Base-by-base conservation (phyloP, 2,329 filamentous ascomycete species). In the Mycocentrospora acerina region DNA sequence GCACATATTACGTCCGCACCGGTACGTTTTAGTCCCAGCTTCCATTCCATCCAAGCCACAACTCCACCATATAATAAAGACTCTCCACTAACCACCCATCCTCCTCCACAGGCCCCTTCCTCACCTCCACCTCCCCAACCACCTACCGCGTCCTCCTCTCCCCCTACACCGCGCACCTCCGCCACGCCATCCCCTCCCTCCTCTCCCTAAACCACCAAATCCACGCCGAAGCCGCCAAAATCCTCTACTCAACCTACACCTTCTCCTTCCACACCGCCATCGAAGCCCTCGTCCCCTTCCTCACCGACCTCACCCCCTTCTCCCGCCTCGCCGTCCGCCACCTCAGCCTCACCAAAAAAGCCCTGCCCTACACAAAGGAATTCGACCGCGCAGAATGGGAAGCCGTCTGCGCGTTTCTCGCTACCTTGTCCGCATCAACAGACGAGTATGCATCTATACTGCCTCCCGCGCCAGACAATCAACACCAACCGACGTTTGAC, bases 191-290 rank as follows among this genome's bases (percentile, higher is more conserved):
- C 12, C 55, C 60, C 17, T 56, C 50, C 0, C 53, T 66, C 7
- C 55, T 64, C 15, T 28, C 45, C 7, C 40, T 63, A 9, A 56
- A 52, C 32, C 60, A 53, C 3, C 58, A 66, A 38, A 59, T 82
- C 34, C 70, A 82, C 57, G 66, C 71, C 42, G 81, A 84, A 58
- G 75, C 77, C n/a, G 66, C 75, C 4, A 70, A 76, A 40, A 57
- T 79, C 12, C 66, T 85, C 3, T 85, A 84, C 60, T 70, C 68
- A 7, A 67, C 60, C 38, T 78, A 82, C 56, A 68, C 68, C 1
- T 83, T 84, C 59, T 74, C 78, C 52, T 85, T 85, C 58, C 76
- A 75, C 44, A 71, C 72, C 32, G 72, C 80, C 60, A 70, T 84
- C 47, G 81, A 84, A 60, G 78, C 80, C 12, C 71, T 81, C 5